Evolutionary conservation across 139 green algal genomes (phyloP), one percentile per base, ranked within the genome.

Genomic region (Edaphochlamys debaryana): DNA sequence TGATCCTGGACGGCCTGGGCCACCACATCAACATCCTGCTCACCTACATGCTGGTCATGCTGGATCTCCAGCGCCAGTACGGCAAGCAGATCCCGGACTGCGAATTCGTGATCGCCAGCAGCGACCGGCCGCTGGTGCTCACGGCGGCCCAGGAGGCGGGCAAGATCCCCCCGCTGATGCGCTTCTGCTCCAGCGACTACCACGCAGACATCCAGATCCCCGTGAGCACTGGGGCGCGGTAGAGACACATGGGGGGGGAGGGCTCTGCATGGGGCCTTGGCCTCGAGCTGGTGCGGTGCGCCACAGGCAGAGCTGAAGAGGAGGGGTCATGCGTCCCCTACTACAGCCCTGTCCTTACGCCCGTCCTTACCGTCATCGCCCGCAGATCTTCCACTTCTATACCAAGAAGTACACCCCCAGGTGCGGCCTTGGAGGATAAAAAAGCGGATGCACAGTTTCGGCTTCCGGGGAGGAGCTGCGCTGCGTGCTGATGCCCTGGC

Each of bases 311-410:
- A n/a, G n/a, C n/a, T n/a, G 48, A 54, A 15, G 48, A 54, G 48
- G 11, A 15, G 48, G 48, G 30, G 30, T 56, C 67, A 29, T 6
- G 15, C 9, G 36, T n/a, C 66, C 66, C 67, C 67, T 27, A 20
- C 67, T 41, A 22, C 22, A 23, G n/a, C 62, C 8, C 0, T n/a
- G 19, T n/a, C 2, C 64, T 30, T n/a, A 9, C 2, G 0, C 64
- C 48, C 50, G 2, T 48, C 17, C 32, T 17, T 19, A 13, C 58
- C n/a, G n/a, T 27, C 6, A 3, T n/a, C 30, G 30, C 30, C 42
- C 69, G 68, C 69, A 70, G 75, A 88, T 85, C 69, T 88, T 88
- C 74, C 86, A 90, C 69, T 90, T 90, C 75, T 87, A 85, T 80
- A 87, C 86, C 68, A 90, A 90, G 80, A 85, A 85, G 68, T 90